Percentiles rank a stretch among this genome's conserved stretches.
Evolutionary conservation across 2,329 filamentous ascomycete species (phyloP).

Genomic region (Diaporthe nobilis): DNA sequence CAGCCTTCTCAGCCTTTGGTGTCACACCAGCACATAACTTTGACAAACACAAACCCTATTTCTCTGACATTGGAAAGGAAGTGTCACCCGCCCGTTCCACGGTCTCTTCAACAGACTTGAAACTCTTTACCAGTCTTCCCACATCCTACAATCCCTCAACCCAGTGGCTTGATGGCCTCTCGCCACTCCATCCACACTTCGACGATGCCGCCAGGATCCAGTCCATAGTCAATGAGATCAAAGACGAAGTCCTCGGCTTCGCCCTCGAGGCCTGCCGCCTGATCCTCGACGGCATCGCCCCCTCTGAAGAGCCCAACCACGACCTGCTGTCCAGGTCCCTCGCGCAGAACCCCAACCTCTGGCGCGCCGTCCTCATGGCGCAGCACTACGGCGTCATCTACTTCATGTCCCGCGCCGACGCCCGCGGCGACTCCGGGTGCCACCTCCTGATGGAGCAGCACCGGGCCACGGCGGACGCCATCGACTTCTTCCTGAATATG

Average conservation of each 20-base stretch:
- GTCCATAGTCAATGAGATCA: neutral
- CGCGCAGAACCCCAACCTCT: neutral
- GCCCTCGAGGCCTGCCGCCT: neutral
- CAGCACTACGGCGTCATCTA: neutral
- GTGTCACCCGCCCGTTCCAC: neutral
- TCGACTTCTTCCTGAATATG: neutral
- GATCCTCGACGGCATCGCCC: neutral
- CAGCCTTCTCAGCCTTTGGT: neutral
- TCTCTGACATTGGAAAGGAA: neutral
- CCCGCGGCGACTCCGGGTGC: neutral
- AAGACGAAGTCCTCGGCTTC: neutral
- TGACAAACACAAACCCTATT: neutral
- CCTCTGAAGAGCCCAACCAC: neutral
- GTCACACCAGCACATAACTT: neutral
- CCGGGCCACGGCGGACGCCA: neutral
- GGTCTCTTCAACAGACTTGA: neutral
- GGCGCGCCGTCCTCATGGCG: neutral
- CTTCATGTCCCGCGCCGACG: neutral
- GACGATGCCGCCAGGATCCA: neutral
- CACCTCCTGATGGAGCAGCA: neutral
- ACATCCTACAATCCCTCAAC: neutral
- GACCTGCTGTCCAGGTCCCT: neutral
- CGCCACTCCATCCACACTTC: neutral
- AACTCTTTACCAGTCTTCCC: neutral
- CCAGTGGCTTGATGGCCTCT: neutral